Evolutionary conservation across 169 alveolate genomes (phyloP), one percentile per base, ranked within the genome.

Genomic region (Cryptosporidium xiaoi): DNA sequence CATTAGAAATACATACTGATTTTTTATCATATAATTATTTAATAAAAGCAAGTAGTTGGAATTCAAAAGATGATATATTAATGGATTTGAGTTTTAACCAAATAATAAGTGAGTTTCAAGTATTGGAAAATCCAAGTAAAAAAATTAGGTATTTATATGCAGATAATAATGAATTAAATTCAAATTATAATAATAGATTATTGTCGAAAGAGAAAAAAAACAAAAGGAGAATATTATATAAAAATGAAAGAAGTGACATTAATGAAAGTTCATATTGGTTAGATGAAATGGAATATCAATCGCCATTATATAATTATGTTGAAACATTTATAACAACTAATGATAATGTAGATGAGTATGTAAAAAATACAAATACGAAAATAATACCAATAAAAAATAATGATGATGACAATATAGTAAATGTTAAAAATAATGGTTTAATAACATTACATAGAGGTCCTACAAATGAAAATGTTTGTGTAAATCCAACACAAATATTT

Each of bases 211-310:
- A 53, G 46, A 69, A 53, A 34, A 55, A 69, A 51, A 34, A 51
- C 24, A 20, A 69, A 69, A 56, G 51, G 51, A 68, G 48, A 56
- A 53, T 51, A 16, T 24, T 51, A 24, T n/a, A 40, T 8, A 40
- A 8, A 51, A 69, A 16, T 60, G 71, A 40, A 36, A 44, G 27
- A 27, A 40, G 6, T 62, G 71, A 27, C 1, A 55, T 50, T 34
- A 48, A 62, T 62, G 71, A 62, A 34, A 33, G n/a, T 1, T 34
- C 34, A 40, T 77, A 77, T 62, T 77, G 87, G 87, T 60, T 77
- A 77, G 87, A 77, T 77, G 87, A 77, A 60, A 77, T 77, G 69
- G 87, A 77, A 60, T 77, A 66, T 31, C 87, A 77, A 77, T 77
- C 87, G 16, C 87, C 87, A 31, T 77, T 77, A 62, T 77, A 56